These are phyloP conservation scores for Didymella pomorum DNA, from an alignment of 2,329 filamentous ascomycete genomes.

Conservation along the genomic window DNA sequence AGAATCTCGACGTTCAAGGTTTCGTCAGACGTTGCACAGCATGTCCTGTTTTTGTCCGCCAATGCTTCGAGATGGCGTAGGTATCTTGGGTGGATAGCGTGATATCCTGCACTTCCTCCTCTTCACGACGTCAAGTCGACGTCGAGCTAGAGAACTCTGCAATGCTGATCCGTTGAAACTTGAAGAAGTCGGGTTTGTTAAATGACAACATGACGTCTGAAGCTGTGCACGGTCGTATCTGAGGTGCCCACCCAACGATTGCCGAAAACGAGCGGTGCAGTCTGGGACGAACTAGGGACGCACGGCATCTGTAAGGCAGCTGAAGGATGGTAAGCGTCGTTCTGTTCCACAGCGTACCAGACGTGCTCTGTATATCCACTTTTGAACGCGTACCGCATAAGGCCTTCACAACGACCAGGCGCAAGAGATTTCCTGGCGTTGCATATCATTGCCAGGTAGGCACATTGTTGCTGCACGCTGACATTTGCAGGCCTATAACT, in stretches of 20 bases:
- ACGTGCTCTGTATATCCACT: conserved; percentile 10
- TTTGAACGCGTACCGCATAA: conserved; percentile 15
- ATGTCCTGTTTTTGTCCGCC: conserved; percentile 17
- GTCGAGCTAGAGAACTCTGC: conserved; percentile 2
- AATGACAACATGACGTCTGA: conserved; percentile 10
- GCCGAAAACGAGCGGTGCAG: conserved; percentile 11
- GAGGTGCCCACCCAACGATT: conserved; percentile 8
- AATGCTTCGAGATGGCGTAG: not conserved
- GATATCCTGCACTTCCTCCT: not conserved
- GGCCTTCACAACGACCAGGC: conserved; percentile 3
- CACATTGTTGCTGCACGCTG: conserved; percentile 18
- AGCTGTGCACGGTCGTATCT: conserved; percentile 10
- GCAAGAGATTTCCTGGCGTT: conserved; percentile 12
- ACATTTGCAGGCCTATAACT: conserved; percentile 12
- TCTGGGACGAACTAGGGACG: conserved; percentile 13
- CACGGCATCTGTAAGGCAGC: conserved; percentile 17
- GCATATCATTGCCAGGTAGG: conserved; percentile 19
- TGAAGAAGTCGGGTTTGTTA: conserved; percentile 5
- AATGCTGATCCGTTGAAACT: conserved; percentile 4
- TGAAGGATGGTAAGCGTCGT: conserved; percentile 14
- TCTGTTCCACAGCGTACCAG: conserved; percentile 15
- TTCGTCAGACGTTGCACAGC: conserved; percentile 34
- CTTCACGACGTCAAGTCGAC: conserved; percentile 7
- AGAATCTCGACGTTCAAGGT: conserved; percentile 22
- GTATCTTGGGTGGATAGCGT: not conserved